These are phyloP conservation scores for Neurospora discreta DNA, from an alignment of 495 filamentous ascomycete genomes.

Conservation along the genomic window DNA sequence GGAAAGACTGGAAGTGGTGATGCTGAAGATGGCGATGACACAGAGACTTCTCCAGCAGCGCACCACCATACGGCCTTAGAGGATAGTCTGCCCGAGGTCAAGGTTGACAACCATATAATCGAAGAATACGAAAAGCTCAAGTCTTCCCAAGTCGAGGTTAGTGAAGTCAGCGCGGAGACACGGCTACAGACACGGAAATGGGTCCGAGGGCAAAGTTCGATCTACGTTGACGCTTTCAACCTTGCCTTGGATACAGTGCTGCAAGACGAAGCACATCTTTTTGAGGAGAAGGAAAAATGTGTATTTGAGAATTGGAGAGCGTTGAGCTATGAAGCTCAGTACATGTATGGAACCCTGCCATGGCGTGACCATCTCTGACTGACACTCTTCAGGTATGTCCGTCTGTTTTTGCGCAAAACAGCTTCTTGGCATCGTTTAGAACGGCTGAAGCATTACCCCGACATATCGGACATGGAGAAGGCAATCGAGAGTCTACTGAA, in stretches of 20 bases:
- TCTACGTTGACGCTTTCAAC: slow-evolving; percentile 97
- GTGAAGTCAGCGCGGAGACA: slow-evolving; percentile 25
- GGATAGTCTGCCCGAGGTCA: slow-evolving; percentile 56
- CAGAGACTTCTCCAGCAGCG: slow-evolving; percentile 14
- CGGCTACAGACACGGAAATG: slow-evolving; percentile 30
- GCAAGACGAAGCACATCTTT: slow-evolving; percentile 80
- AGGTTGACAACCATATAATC: slow-evolving; percentile 60
- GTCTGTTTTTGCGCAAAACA: slow-evolving; percentile 88
- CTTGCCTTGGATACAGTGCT: slow-evolving; percentile 83
- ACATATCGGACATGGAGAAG: slow-evolving; percentile 61
- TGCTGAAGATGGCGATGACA: slow-evolving; percentile 14
- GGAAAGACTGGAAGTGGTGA: background rate
- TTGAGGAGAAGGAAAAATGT: slow-evolving; percentile 64
- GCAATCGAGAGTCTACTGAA: slow-evolving; percentile 49
- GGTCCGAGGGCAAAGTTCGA: slow-evolving; percentile 56
- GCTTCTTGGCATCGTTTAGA: slow-evolving; percentile 85
- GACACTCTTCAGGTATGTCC: slow-evolving; percentile 54
- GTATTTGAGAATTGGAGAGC: slow-evolving; percentile 68
- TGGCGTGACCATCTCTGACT: background rate
- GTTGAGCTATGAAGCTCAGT: slow-evolving; percentile 79
- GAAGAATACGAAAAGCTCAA: slow-evolving; percentile 61
- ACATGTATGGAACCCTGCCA: slow-evolving; percentile 51
- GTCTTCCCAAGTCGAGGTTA: slow-evolving; percentile 31
- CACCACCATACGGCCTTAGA: slow-evolving; percentile 57
- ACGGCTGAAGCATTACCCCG: slow-evolving; percentile 64